These are phyloP conservation scores for Ambrosia hybrid DNA, from an alignment of 140 eudicot species.

Conservation along the genomic window DNA sequence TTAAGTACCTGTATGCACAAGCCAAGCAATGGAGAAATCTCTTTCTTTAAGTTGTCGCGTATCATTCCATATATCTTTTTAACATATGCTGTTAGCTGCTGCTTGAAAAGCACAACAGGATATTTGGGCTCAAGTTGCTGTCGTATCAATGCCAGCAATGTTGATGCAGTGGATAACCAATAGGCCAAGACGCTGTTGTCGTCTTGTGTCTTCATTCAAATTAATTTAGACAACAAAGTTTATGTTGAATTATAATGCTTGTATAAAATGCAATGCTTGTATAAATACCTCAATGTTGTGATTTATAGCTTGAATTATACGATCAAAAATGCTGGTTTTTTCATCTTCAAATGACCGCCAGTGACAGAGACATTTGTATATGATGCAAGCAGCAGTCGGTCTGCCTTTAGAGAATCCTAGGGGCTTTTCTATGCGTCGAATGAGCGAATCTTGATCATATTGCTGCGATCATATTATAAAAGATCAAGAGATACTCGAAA, in stretches of 20 bases:
- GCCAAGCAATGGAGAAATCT: slow-evolving; percentile 74
- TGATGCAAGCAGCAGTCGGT: slow-evolving; percentile 90
- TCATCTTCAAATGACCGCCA: slow-evolving; percentile 90
- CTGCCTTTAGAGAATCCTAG: slow-evolving; percentile 84
- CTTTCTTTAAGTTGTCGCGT: slow-evolving; percentile 73
- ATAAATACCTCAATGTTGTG: slow-evolving; percentile 75
- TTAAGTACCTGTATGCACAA: slow-evolving; percentile 73
- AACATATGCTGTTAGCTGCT: slow-evolving; percentile 79
- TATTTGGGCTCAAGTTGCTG: slow-evolving; percentile 85
- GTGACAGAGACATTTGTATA: slow-evolving; percentile 84
- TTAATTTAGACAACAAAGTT: not conserved
- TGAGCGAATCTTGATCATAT: slow-evolving; percentile 87
- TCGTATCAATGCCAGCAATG: slow-evolving; percentile 53
- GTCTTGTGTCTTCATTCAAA: slow-evolving; percentile 69
- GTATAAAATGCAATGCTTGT: not conserved
- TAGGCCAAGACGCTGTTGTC: slow-evolving; percentile 78
- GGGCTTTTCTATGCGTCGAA: slow-evolving; percentile 81
- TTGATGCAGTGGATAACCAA: slow-evolving; percentile 92
- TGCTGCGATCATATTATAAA: slow-evolving; percentile 26
- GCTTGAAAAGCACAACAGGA: slow-evolving; percentile 85
- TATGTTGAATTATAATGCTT: too few species aligned
- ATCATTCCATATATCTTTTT: slow-evolving; percentile 95
- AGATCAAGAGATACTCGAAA: too few species aligned
- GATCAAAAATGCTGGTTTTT: slow-evolving; percentile 83
- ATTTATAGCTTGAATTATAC: slow-evolving; percentile 85